A percentile compares a stretch with the other conserved stretches of the same genome.
Conservation (phyloP, 306 rosid genomes). For the Fragaria nilgerrensis region DNA sequence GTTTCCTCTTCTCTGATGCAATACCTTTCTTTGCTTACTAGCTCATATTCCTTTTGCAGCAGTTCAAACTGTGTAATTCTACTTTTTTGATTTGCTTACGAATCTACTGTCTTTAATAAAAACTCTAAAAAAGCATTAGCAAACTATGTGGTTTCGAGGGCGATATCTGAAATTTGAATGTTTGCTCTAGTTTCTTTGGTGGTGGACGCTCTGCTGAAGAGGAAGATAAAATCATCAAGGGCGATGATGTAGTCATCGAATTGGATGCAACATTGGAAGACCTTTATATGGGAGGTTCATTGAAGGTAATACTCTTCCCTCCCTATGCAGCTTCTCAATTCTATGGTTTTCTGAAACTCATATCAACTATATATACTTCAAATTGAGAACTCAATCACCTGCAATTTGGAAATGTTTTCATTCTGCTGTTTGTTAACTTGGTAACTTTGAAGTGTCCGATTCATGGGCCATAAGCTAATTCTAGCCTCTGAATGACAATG, state of each 20-base stretch:
- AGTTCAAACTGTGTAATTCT: neutral
- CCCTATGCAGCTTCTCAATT: neutral
- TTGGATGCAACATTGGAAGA: conserved; percentile 88
- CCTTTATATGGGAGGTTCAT: conserved; percentile 93
- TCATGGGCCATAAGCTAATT: neutral
- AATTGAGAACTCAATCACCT: neutral
- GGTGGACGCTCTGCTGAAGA: conserved; percentile 73
- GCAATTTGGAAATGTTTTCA: neutral
- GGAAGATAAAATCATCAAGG: conserved; percentile 79
- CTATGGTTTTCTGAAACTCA: neutral
- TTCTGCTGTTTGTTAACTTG: neutral
- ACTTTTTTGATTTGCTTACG: no score
- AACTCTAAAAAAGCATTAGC: no score
- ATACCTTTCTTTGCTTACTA: neutral
- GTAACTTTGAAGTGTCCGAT: neutral
- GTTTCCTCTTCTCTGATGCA: conserved; percentile 12
- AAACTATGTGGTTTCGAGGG: neutral
- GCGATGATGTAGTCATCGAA: conserved; percentile 81
- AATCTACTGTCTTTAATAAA: no score
- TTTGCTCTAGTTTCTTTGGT: conserved; percentile 74
- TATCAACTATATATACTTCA: neutral
- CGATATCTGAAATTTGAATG: neutral
- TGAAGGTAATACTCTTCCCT: conserved; percentile 54
- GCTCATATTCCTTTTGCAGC: neutral
- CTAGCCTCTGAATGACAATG: neutral